These are phyloP conservation scores for Talaromyces sp. DNA, from an alignment of 2,329 filamentous ascomycete species.

Conservation along the genomic window DNA sequence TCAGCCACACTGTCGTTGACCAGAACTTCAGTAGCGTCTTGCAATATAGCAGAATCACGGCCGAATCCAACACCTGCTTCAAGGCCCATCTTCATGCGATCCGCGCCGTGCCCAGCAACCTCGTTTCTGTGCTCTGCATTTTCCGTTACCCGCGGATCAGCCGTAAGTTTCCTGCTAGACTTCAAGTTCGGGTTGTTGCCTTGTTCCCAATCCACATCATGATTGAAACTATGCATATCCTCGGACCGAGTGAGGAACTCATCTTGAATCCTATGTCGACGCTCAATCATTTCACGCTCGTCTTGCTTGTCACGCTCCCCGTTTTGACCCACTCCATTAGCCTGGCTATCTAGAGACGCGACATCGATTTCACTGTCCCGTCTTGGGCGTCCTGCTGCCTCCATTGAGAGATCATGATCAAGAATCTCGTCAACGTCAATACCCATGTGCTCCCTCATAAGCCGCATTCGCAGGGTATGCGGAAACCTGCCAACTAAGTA, in stretches of 20 bases:
- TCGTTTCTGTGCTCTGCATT: conserved; percentile 67
- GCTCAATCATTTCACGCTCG: conserved; percentile 42
- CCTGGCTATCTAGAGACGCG: conserved; percentile 22
- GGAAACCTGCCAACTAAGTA: conserved; percentile 91
- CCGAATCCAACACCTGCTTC: conserved; percentile 59
- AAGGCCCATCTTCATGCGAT: conserved; percentile 69
- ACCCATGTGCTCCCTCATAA: conserved; percentile 97
- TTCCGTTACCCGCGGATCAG: conserved; percentile 57
- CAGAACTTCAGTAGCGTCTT: conserved; percentile 67
- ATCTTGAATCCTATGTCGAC: conserved; percentile 49
- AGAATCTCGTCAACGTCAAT: conserved; percentile 88
- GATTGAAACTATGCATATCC: conserved; percentile 66
- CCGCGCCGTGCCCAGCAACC: conserved; percentile 71
- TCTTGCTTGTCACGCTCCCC: conserved; percentile 37
- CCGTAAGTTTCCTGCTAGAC: conserved; percentile 52
- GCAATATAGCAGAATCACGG: conserved; percentile 67
- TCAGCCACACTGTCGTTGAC: conserved; percentile 61
- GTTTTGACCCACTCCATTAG: conserved; percentile 27
- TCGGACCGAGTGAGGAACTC: conserved; percentile 57
- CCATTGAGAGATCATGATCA: conserved; percentile 69
- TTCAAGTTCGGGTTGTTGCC: conserved; percentile 57
- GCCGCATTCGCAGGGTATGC: conserved; percentile 82
- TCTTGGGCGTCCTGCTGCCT: conserved; percentile 60
- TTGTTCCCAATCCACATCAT: conserved; percentile 65
- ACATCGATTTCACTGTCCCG: conserved; percentile 50